Percentiles rank a stretch among this genome's conserved stretches.
phyloP scores from a whole-genome alignment of 139 green algal species.

The Eudorina sp. region DNA sequence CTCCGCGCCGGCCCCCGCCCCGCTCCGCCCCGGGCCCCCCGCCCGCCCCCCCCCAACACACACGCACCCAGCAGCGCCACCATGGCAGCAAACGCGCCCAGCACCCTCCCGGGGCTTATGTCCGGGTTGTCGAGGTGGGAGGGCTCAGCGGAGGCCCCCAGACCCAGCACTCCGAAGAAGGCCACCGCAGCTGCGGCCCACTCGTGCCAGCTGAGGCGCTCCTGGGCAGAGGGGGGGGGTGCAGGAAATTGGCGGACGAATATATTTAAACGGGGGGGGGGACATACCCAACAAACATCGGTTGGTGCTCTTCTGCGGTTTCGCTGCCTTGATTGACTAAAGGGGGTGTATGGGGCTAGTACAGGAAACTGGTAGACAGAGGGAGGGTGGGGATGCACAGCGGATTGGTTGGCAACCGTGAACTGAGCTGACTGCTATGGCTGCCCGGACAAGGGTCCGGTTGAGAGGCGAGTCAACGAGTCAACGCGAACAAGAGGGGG shows the following conservation, averaged over 20 bases:
- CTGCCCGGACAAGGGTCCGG: no score
- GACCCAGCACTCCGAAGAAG: conserved; percentile 68
- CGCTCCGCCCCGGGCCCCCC: not conserved
- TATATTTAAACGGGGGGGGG: not conserved
- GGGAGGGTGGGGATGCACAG: no score
- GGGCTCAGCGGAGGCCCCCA: conserved; percentile 67
- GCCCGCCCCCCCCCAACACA: not conserved
- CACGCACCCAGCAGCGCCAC: conserved; percentile 40
- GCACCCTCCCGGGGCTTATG: conserved; percentile 4
- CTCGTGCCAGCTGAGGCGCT: conserved; percentile 70
- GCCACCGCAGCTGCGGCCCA: conserved; percentile 77
- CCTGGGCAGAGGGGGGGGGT: conserved; percentile 56
- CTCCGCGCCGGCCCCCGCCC: not conserved
- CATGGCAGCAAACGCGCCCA: conserved; percentile 43
- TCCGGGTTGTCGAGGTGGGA: conserved; percentile 37
- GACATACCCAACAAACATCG: no score
- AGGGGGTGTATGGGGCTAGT: no score
- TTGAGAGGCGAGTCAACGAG: no score
- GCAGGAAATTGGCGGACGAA: no score
- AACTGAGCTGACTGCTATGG: no score
- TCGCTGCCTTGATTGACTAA: no score
- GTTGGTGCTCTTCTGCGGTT: no score
- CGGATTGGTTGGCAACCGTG: no score
- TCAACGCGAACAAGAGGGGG: no score
- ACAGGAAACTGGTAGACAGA: no score